Evolutionary conservation across 495 filamentous ascomycete species (phyloP).

Genomic region (Aspergillus sclerotioniger): DNA sequence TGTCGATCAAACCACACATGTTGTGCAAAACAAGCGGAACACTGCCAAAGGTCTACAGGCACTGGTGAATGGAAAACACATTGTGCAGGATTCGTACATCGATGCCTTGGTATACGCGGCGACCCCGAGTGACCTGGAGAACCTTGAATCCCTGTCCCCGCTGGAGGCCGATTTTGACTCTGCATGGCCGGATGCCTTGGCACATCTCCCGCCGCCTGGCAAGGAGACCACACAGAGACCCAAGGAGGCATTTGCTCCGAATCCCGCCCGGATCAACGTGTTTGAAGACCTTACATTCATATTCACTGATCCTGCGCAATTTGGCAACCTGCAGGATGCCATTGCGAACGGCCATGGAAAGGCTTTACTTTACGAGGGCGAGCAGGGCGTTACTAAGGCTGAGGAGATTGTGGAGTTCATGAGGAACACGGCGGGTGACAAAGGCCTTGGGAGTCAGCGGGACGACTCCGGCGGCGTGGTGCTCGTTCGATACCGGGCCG

Average conservation of each 20-base stretch:
- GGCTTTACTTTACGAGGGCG: conserved; percentile 61
- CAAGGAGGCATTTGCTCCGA: conserved; percentile 63
- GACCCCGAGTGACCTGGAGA: conserved; percentile 48
- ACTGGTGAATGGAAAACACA: conserved; percentile 77
- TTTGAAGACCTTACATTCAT: conserved; percentile 89
- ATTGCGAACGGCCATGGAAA: conserved; percentile 84
- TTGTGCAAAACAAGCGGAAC: conserved; percentile 86
- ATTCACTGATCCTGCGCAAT: conserved; percentile 78
- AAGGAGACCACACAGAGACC: conserved; percentile 69
- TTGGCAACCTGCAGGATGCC: conserved; percentile 66
- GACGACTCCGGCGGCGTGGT: conserved; percentile 69
- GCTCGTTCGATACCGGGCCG: conserved; percentile 71
- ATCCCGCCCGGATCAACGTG: conserved; percentile 61
- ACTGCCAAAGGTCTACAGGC: conserved; percentile 82
- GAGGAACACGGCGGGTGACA: conserved; percentile 68
- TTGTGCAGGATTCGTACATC: conserved; percentile 75
- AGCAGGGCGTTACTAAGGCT: conserved; percentile 64
- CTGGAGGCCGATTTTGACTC: conserved; percentile 83
- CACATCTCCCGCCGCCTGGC: conserved; percentile 70
- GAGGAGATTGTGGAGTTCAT: conserved; percentile 78
- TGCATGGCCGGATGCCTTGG: conserved; percentile 71
- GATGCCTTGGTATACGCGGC: conserved; percentile 71
- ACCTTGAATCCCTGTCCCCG: conserved; percentile 54
- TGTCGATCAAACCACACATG: conserved; percentile 72
- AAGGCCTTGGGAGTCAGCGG: conserved; percentile 61